These are phyloP conservation scores for Tilletia caries DNA, from an alignment of 1,284 basidiomycete species.

Conservation along the genomic window DNA sequence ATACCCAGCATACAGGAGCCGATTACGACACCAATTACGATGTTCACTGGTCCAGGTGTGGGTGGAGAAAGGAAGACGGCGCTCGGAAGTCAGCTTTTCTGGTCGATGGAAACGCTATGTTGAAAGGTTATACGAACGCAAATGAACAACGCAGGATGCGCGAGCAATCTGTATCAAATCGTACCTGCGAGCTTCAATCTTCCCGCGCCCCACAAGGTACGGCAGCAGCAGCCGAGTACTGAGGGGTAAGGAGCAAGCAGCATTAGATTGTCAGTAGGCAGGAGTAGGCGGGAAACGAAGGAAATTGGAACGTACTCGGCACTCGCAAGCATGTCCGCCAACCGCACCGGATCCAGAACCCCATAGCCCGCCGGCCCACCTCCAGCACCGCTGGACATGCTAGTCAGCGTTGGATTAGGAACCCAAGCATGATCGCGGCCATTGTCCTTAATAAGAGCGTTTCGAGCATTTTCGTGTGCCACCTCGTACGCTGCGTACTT, in stretches of 20 bases:
- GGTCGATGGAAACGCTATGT: no score
- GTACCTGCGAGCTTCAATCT: neutral
- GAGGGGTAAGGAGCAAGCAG: neutral
- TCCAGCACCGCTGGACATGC: neutral
- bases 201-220: neutral
- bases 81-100: no score
- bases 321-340: neutral
- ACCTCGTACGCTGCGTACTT: neutral
- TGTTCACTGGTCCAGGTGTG: neutral
- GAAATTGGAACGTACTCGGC: constrained; percentile 1
- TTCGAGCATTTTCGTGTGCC: constrained; percentile 4
- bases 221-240: constrained; percentile 4
- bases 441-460: constrained; percentile 5
- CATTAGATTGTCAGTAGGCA: no score
- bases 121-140: neutral
- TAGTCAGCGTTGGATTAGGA: neutral
- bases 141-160: neutral
- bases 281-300: no score
- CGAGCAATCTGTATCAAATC: neutral
- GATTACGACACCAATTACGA: neutral
- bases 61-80: no score
- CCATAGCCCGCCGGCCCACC: neutral
- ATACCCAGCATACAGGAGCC: neutral
- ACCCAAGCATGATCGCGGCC: neutral
- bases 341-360: neutral